Percentiles rank a stretch among this genome's conserved stretches.
These are phyloP conservation scores for Dinochytrium kinnereticum DNA, from an alignment of 371 early-diverging fungal species.

Conservation along the genomic window DNA sequence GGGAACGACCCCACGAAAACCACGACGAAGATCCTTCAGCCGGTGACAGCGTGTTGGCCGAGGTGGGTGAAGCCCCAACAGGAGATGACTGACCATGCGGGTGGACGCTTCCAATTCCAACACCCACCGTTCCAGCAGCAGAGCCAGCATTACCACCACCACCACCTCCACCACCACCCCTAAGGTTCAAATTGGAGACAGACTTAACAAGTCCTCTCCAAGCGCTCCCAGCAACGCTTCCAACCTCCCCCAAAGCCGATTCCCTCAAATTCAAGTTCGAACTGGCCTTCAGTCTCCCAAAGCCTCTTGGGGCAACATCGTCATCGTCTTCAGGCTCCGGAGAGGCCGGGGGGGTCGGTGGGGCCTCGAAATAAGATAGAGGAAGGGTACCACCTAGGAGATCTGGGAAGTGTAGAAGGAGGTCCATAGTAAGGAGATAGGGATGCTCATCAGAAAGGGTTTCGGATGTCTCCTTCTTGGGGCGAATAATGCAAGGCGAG, in stretches of 20 bases:
- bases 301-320: background rate
- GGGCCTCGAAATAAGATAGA: slow-evolving; percentile 13
- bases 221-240: background rate
- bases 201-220: slow-evolving; percentile 12
- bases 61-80: background rate
- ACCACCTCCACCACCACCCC: background rate
- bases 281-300: background rate
- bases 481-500: slow-evolving; percentile 32
- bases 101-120: background rate
- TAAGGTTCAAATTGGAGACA: slow-evolving; percentile 1
- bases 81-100: background rate
- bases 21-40: too few relatives aligned
- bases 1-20: slow-evolving; percentile 11
- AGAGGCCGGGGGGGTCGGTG: slow-evolving; percentile 12
- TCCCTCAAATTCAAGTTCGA: background rate
- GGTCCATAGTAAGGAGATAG: slow-evolving; percentile 28
- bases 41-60: background rate
- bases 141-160: background rate
- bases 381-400: slow-evolving; percentile 19
- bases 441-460: slow-evolving; percentile 32
- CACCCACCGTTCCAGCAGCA: background rate
- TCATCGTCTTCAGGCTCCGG: slow-evolving; percentile 16
- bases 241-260: background rate
- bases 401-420: slow-evolving; percentile 22
- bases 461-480: slow-evolving; percentile 19